phyloP scores from a whole-genome alignment of 176 grass and related monocot species.

The Eleusine indica region DNA sequence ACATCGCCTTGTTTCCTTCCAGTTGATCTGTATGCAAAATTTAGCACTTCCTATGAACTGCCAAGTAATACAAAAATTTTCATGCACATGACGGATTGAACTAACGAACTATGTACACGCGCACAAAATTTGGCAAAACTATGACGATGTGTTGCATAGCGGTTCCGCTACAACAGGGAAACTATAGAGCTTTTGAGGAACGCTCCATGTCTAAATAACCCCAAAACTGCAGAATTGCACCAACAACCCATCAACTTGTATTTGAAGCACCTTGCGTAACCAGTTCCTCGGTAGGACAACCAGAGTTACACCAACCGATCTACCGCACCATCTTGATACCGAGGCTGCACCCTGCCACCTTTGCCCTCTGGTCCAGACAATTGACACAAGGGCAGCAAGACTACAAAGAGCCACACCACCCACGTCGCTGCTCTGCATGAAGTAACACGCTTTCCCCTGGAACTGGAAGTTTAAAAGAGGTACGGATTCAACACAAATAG shows the following conservation, averaged over 20 bases:
- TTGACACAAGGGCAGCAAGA: constrained; percentile 1
- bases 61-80: not conserved
- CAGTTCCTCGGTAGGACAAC: not conserved
- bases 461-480: constrained; percentile 14
- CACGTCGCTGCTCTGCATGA: not conserved
- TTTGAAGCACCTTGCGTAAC: not conserved
- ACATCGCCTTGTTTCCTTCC: not conserved
- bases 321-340: not conserved
- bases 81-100: constrained; percentile 25
- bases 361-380: constrained; percentile 4
- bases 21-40: constrained; percentile 8
- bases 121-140: not conserved
- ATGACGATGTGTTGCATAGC: not conserved
- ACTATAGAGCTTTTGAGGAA: not conserved
- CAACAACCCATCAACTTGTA: not conserved
- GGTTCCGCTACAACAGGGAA: constrained; percentile 5
- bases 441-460: constrained; percentile 22
- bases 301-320: constrained; percentile 15
- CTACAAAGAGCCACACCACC: not conserved
- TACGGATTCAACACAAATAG: not conserved
- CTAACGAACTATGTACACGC: constrained; percentile 31
- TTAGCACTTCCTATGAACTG: not conserved
- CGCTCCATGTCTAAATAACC: not conserved
- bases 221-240: constrained; percentile 10
- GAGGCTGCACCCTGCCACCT: constrained; percentile 5